Evolutionary conservation across 2,329 filamentous ascomycete species (phyloP).

Genomic region (Penicillium aurantiogriseum): DNA sequence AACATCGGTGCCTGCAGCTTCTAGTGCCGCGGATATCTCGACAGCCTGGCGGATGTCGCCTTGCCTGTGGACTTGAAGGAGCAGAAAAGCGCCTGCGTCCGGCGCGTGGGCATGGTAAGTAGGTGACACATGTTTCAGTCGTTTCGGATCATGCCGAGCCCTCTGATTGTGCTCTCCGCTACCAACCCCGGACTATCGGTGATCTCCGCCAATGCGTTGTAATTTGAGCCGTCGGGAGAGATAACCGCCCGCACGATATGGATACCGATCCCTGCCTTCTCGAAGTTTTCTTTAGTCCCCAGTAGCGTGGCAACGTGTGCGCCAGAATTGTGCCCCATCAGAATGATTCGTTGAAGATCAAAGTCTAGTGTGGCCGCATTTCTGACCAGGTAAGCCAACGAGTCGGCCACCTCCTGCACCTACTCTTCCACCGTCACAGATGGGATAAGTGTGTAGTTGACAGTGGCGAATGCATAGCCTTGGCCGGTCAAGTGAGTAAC

Average conservation of each 20-base stretch:
- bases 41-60: constrained; percentile 6
- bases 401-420: constrained; percentile 4
- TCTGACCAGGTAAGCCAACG: background rate
- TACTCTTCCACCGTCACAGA: constrained; percentile 5
- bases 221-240: constrained; percentile 6
- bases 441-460: constrained; percentile 3
- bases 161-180: background rate
- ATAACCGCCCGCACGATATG: background rate
- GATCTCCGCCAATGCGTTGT: constrained; percentile 7
- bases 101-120: background rate
- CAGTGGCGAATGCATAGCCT: constrained; percentile 1
- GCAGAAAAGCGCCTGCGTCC: constrained; percentile 3
- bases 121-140: background rate
- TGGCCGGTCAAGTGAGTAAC: background rate
- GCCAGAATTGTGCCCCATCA: constrained; percentile 3
- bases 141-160: background rate
- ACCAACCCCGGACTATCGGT: background rate
- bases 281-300: background rate
- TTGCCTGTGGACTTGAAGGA: background rate
- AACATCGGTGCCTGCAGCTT: background rate
- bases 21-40: background rate
- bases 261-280: background rate
- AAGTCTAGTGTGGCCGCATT: background rate
- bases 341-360: background rate
- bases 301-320: constrained; percentile 1